phyloP scores from a whole-genome alignment of 148 eudicot genomes.

The Vaccinium myrtillus region DNA sequence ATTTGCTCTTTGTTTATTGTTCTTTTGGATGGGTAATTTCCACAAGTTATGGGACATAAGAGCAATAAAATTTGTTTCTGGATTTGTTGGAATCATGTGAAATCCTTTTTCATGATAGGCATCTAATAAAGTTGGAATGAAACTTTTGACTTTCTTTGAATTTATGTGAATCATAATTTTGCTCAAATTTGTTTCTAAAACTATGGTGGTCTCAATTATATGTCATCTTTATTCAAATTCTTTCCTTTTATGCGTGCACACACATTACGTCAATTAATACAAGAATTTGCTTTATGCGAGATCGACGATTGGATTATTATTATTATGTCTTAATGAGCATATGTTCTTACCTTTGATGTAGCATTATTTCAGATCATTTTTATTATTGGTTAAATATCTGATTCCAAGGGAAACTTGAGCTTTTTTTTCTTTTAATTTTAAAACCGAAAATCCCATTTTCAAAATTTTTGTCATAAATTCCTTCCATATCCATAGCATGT shows the following conservation, averaged over 20 bases:
- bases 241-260: background rate
- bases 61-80: background rate
- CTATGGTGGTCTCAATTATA: constrained; percentile 17
- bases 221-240: constrained; percentile 24
- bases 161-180: constrained; percentile 20
- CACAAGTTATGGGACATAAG: background rate
- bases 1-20: background rate
- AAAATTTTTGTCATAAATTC: background rate
- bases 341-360: background rate
- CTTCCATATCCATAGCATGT: background rate
- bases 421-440: background rate
- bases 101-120: constrained; percentile 15
- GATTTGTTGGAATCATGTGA: constrained; percentile 18
- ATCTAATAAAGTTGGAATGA: constrained; percentile 20
- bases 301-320: background rate
- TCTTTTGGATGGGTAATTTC: background rate
- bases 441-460: background rate
- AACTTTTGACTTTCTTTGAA: constrained; percentile 21
- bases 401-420: constrained; percentile 19
- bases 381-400: background rate
- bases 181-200: constrained; percentile 18
- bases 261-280: background rate
- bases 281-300: background rate
- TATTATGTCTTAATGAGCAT: background rate
- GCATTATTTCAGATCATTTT: background rate